Base-by-base conservation (phyloP, 441 rosid species). In the Gossypium schwendimanii region DNA sequence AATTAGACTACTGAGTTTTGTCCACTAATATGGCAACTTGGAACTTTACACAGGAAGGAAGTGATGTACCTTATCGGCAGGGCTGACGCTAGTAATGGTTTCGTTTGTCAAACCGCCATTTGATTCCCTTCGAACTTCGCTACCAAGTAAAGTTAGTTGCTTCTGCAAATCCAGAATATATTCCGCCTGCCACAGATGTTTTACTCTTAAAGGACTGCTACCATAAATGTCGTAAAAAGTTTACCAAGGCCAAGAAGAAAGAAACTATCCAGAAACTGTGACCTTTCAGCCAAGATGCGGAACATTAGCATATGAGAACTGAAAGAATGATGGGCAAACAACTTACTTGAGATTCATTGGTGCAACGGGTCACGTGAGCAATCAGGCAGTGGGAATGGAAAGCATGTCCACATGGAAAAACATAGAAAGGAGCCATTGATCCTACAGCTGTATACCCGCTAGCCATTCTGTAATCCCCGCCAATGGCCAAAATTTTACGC, bases 351-450 rank as follows among this genome's bases (percentile, higher is more conserved):
- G 83, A 81, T 85, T 83, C 90, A 36, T 76, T 84, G 36, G 96
- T 89, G 79, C 92, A 93, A 54, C 91, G 89, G 15, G 97, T 93
- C 72, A 95, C 95, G 60, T 91, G 97, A 63, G 98, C 90, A 80
- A 93, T 90, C 77, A 93, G 75, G 84, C 98, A 93, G 63, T 90
- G 91, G 9, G 96, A 83, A 79, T 95, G 98, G 84, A 95, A 95
- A 61, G 98, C 84, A 72, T 93, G 98, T 12, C 97, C 93, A 76
- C 98, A 95, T 33, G 99, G 99, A 84, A 95, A 95, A 60, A 95
- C 90, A 77, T 91, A 95, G 81, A 95, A 93, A 59, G 97, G 95
- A 70, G 98, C 94, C 87, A 95, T 83, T 58, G 92, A 87, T 79
- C 99, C 97, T 57, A 83, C 87, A 17, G 97, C 79, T 65, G 91